Base-by-base conservation (phyloP, 179 eudicot species). In the Dionaea muscipula region DNA sequence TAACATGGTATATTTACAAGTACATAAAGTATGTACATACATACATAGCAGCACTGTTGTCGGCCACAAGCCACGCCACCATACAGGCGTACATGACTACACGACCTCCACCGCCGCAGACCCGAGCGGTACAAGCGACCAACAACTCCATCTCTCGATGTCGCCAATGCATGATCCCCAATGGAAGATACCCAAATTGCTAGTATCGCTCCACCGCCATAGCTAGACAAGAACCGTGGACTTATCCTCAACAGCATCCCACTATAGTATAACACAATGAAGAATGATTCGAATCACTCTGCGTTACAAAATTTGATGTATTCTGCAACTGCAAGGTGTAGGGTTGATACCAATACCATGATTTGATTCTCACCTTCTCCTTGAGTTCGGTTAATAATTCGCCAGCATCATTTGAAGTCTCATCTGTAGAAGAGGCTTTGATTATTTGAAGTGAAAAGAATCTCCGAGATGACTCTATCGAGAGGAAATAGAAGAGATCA, bases 161-260 rank as follows among this genome's bases (percentile, higher is more conserved):
- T n/a, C n/a, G n/a, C n/a, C n/a, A n/a, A n/a, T n/a, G n/a, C n/a
- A n/a, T n/a, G n/a, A n/a, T n/a, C n/a, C n/a, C n/a, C 60, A 49
- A 65, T 62, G 44, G 98, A 75, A 65, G 96, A 81, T 38, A 91
- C 66, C 98, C 98, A 91, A 56, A 91, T 60, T 21, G 82, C 96
- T 9, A 91, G 89, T 37, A 87, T 38, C 26, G 96, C 90, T 13
- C 98, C 98, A 39, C 98, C 98, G 50, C 98, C 98, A 55, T 91
- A 91, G n/a, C n/a, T n/a, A n/a, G 18, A 87, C 26, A 58, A 91
- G 53, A 14, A 91, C 98, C 1, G 98, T 91, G n/a, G 96, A 78
- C 80, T 91, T 91, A 72, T 91, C 84, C 69, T 91, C 98, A 59
- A 91, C 68, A 24, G 81, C 85, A 76, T 91, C 98, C 98, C 98